A percentile compares a stretch with the other conserved stretches of the same genome.
Conservation (phyloP, 1,139 yeast genomes). For the Nakaseomyces uthaithaninus region DNA sequence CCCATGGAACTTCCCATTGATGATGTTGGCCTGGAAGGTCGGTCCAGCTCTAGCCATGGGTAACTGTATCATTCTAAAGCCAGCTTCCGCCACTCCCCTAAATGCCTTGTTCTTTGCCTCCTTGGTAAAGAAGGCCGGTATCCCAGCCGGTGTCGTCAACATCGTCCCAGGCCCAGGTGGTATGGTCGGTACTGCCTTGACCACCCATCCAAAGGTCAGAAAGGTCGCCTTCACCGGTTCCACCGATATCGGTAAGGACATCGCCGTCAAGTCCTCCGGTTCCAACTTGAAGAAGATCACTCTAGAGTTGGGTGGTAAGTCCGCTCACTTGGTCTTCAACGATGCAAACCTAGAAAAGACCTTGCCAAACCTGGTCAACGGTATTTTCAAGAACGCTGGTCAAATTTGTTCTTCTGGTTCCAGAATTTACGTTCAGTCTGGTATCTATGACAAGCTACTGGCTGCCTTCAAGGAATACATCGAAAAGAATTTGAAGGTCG, state of each 20-base stretch:
- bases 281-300: conserved; percentile 72
- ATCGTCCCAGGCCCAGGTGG: conserved; percentile 69
- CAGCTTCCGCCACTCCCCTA: conserved; percentile 73
- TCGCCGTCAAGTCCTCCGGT: conserved; percentile 60
- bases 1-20: conserved; percentile 85
- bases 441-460: conserved; percentile 58
- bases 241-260: conserved; percentile 62
- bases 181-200: conserved; percentile 65
- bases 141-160: conserved; percentile 75
- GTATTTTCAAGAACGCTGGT: conserved; percentile 74
- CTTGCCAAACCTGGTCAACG: conserved; percentile 48
- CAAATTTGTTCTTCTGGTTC: conserved; percentile 87
- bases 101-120: conserved; percentile 61
- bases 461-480: conserved; percentile 50
- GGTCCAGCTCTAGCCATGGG: conserved; percentile 80
- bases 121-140: conserved; percentile 59
- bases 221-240: conserved; percentile 84
- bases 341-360: conserved; percentile 63
- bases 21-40: conserved; percentile 74
- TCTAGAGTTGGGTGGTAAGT: conserved; percentile 79
- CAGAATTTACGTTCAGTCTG: conserved; percentile 69
- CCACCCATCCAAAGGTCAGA: conserved; percentile 59
- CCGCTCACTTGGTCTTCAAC: conserved; percentile 67
- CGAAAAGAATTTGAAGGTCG: conserved; percentile 48
- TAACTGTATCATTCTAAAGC: conserved; percentile 64